These are phyloP conservation scores for Chaetomidium leptoderma DNA, from an alignment of 495 filamentous ascomycete species.

Conservation along the genomic window DNA sequence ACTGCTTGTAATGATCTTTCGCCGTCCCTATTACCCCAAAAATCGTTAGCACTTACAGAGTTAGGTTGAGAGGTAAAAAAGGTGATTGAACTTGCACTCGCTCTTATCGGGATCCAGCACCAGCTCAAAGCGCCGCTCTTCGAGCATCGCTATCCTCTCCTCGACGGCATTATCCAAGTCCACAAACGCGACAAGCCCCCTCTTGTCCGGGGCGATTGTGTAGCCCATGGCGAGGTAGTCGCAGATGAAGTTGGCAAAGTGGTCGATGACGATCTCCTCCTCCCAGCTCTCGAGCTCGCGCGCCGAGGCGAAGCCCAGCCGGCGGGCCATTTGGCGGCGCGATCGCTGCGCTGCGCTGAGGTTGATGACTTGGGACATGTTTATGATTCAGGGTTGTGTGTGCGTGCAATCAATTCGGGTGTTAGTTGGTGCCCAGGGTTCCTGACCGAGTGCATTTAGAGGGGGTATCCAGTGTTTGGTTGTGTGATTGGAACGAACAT, in stretches of 20 bases:
- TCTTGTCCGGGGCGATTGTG: slow-evolving; percentile 1
- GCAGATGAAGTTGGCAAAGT: slow-evolving; percentile 17
- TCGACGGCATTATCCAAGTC: slow-evolving; percentile 8
- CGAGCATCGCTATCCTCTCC: slow-evolving; percentile 1
- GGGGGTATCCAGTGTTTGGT: too few species aligned
- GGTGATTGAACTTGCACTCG: slow-evolving; percentile 1
- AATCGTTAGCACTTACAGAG: background rate
- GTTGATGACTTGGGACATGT: background rate
- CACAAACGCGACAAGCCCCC: slow-evolving; percentile 6
- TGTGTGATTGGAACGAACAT: too few species aligned
- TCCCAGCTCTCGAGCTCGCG: slow-evolving; percentile 9
- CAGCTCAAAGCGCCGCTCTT: background rate
- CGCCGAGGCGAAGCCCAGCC: slow-evolving; percentile 3
- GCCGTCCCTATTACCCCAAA: background rate
- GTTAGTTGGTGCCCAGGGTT: too few species aligned
- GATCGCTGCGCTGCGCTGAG: background rate
- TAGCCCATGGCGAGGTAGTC: slow-evolving; percentile 12
- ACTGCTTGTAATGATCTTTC: slow-evolving; percentile 17
- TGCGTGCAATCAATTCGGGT: too few species aligned
- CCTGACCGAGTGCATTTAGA: too few species aligned
- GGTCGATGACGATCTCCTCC: slow-evolving; percentile 10
- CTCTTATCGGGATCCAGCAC: slow-evolving; percentile 10
- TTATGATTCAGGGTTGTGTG: too few species aligned
- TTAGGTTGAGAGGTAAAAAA: background rate
- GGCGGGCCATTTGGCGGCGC: slow-evolving; percentile 2